These are phyloP conservation scores for Aspergillus awamori DNA, from an alignment of 2,329 filamentous ascomycete genomes.

Conservation along the genomic window DNA sequence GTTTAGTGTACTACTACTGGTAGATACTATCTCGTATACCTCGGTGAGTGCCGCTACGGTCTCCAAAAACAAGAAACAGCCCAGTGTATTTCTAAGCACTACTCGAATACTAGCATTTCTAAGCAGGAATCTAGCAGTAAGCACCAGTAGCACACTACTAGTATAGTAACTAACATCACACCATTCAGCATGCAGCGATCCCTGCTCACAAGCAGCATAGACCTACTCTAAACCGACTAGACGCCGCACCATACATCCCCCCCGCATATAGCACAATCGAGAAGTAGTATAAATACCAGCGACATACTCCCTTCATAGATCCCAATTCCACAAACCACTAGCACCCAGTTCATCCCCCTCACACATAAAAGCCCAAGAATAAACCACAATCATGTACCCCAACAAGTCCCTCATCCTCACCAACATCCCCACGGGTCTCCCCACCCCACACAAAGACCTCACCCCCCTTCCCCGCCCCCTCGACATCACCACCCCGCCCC, in stretches of 20 bases:
- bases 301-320: no score
- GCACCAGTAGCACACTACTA: neutral
- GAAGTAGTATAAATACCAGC: no score
- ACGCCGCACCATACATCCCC: no score
- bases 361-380: no score
- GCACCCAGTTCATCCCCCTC: neutral
- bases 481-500: conserved; percentile 56
- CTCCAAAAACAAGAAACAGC: no score
- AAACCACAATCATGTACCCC: conserved; percentile 4
- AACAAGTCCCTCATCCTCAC: conserved; percentile 81
- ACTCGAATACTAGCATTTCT: conserved; percentile 10
- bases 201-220: neutral
- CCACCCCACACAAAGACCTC: conserved; percentile 71
- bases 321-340: neutral
- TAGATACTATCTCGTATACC: no score
- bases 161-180: neutral
- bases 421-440: conserved; percentile 65
- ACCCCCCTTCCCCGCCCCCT: conserved; percentile 67
- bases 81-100: no score
- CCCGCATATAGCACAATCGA: no score
- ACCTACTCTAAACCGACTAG: no score
- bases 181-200: neutral
- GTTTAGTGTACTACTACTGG: no score
- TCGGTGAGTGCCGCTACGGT: no score
- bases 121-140: neutral